These are phyloP conservation scores for Xylariales sp. DNA, from an alignment of 2,329 filamentous ascomycete genomes.

Conservation along the genomic window DNA sequence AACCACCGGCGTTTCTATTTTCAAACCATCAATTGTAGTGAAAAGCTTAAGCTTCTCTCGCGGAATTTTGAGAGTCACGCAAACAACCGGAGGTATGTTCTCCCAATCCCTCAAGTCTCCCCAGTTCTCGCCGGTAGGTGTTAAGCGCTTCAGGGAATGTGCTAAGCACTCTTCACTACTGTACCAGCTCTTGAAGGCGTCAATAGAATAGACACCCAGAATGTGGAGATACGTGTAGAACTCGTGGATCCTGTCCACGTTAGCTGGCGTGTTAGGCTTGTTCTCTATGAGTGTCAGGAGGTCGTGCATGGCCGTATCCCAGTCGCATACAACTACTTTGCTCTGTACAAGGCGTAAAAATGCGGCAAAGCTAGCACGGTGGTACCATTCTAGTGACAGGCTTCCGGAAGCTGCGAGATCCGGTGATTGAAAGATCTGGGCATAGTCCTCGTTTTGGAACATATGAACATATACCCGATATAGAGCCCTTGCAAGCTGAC, in stretches of 20 bases:
- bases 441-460: conserved; percentile 28
- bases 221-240: conserved; percentile 48
- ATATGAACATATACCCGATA: conserved; percentile 33
- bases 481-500: conserved; percentile 26
- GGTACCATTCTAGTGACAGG: conserved; percentile 17
- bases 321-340: conserved; percentile 47
- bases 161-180: not conserved
- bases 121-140: not conserved
- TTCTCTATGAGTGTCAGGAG: conserved; percentile 51
- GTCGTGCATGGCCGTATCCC: conserved; percentile 45
- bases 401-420: not conserved
- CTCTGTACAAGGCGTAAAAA: conserved; percentile 37
- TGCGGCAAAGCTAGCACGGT: conserved; percentile 29
- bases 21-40: not conserved
- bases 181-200: conserved; percentile 8
- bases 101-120: conserved; percentile 34
- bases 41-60: conserved; percentile 27
- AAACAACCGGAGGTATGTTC: conserved; percentile 37
- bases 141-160: not conserved
- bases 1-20: conserved; percentile 21
- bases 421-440: not conserved
- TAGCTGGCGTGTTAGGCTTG: conserved; percentile 41
- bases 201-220: conserved; percentile 47
- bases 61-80: conserved; percentile 39
- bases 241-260: conserved; percentile 19